These are phyloP conservation scores for Plantago lanceolata DNA, from an alignment of 305 asterid species.

Conservation along the genomic window DNA sequence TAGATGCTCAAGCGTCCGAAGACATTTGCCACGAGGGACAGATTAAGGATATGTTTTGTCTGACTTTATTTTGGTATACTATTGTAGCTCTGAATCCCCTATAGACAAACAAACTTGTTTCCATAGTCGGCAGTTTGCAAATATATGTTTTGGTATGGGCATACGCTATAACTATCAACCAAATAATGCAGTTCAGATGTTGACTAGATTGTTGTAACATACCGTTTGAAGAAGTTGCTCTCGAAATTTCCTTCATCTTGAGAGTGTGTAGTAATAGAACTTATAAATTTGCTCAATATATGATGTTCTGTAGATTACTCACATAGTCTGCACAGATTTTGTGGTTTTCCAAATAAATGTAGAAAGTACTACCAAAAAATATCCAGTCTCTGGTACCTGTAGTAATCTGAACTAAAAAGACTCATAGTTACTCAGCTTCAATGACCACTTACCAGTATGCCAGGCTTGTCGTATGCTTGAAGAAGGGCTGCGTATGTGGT, in stretches of 20 bases:
- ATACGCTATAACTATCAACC: too few species aligned
- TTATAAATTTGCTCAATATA: neutral
- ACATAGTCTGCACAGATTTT: too few species aligned
- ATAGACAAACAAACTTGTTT: too few species aligned
- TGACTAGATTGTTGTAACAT: neutral
- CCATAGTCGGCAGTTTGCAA: too few species aligned
- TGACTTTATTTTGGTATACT: too few species aligned
- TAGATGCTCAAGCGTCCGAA: too few species aligned
- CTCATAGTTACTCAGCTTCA: slow-evolving; percentile 8
- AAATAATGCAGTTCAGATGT: too few species aligned
- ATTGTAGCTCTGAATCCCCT: too few species aligned
- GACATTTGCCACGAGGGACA: too few species aligned
- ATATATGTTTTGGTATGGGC: too few species aligned
- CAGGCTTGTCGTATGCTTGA: neutral
- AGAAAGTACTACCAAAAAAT: slow-evolving; percentile 5
- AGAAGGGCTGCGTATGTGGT: neutral
- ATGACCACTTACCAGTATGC: neutral
- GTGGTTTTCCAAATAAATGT: neutral
- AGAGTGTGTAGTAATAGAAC: neutral
- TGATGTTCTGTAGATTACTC: too few species aligned
- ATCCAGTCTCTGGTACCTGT: neutral
- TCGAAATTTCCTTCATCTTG: neutral
- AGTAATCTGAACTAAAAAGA: slow-evolving; percentile 3
- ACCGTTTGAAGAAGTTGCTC: neutral
- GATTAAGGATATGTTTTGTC: too few species aligned